Base-by-base conservation (phyloP, 495 filamentous ascomycete genomes). In the Tuber microsphaerosporum region DNA sequence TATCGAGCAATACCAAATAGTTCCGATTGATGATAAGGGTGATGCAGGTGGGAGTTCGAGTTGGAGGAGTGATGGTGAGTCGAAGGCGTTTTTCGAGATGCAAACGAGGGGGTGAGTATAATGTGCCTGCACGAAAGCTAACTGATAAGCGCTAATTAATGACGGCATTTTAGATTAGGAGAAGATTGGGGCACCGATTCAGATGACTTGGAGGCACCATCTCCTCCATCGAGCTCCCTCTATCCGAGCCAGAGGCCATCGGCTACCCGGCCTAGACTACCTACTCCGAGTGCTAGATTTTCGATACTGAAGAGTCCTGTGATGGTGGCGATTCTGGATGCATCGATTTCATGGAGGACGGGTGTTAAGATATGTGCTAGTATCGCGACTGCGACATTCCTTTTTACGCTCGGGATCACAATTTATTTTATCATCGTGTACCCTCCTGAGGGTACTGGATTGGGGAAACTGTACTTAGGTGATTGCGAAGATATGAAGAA, bases 381-480 rank as follows among this genome's bases (percentile, higher is more conserved):
- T 14, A 65, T 65, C 16, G 56, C 56, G 14, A 26, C 56, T 34
- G 31, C 26, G 14, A 34, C 26, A 65, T 65, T 65, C 26, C 56
- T 65, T 65, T 65, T 65, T 34, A 65, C 56, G 26, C 56, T 34
- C 56, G 56, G 56, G 26, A 2, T 65, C 26, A 65, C 56, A 19
- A 65, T 65, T 31, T 65, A 65, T 65, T 65, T 31, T 34, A 16
- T 65, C 26, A 12, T 14, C 14, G 56, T 17, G 7, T 65, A 65
- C 56, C 56, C 56, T 17, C 56, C 26, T 17, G 56, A 19, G 56
- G 17, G 14, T 17, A 8, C 14, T 34, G 61, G 73, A 20, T 16
- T 77, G 22, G 77, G 74, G n/a, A 77, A 61, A 17, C 26, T 82
- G 20, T 80, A 75, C 70, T 17, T 75, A 42, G 81, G 81, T 2